Conservation (phyloP, 2,329 filamentous ascomycete species). For the Ascochyta lentis region DNA sequence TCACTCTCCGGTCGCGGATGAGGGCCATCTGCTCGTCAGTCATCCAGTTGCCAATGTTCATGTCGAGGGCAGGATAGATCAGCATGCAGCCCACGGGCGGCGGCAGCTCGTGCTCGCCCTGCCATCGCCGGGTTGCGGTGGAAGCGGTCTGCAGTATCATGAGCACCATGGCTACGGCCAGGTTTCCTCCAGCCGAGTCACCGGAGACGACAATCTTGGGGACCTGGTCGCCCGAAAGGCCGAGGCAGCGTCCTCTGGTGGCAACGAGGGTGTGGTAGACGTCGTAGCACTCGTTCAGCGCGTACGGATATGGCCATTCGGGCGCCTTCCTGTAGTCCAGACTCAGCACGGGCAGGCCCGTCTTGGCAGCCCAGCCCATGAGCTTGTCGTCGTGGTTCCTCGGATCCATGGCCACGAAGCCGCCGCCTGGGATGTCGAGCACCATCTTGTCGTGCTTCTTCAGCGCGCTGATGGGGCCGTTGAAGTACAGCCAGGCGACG, state of each 20-base stretch:
- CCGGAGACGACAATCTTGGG: constrained; percentile 77
- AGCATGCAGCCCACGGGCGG: constrained; percentile 84
- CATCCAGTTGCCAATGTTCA: constrained; percentile 99
- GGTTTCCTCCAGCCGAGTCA: constrained; percentile 83
- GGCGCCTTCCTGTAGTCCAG: constrained; percentile 90
- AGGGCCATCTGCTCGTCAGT: constrained; percentile 96
- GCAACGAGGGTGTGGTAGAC: constrained; percentile 78
- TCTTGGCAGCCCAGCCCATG: constrained; percentile 88
- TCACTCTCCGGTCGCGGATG: constrained; percentile 80
- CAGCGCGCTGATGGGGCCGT: constrained; percentile 81
- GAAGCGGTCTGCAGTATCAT: constrained; percentile 84
- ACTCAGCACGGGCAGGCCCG: constrained; percentile 86
- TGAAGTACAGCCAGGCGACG: constrained; percentile 90
- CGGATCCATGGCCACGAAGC: constrained; percentile 97
- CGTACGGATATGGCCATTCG: constrained; percentile 84
- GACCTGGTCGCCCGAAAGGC: constrained; percentile 69
- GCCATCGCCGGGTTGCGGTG: constrained; percentile 62
- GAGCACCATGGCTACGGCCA: constrained; percentile 79
- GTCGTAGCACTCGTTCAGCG: constrained; percentile 86
- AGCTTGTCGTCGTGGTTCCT: constrained; percentile 93
- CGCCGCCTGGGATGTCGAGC: constrained; percentile 89
- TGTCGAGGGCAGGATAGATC: constrained; percentile 88
- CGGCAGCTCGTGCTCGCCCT: constrained; percentile 64
- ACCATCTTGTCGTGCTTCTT: constrained; percentile 79
- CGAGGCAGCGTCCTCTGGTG: constrained; percentile 76